Evolutionary conservation across 78 protist species (phyloP).

Genomic region (Dictyostelium capitatum): DNA sequence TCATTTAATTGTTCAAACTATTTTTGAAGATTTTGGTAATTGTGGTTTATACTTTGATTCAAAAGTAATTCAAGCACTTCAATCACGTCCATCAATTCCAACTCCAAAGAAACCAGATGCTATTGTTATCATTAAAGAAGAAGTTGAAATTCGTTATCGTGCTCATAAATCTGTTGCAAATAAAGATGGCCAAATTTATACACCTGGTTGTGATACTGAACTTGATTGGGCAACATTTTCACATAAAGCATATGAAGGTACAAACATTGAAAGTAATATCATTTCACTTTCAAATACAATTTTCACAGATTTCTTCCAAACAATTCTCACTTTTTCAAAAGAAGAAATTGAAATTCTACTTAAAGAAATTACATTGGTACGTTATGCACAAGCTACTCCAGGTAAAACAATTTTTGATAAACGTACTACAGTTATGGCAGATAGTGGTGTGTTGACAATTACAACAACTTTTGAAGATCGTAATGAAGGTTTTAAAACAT

Average conservation of each 20-base stretch:
- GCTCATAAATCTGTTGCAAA: slow-evolving; percentile 28
- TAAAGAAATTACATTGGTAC: slow-evolving; percentile 23
- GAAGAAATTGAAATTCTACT: slow-evolving; percentile 25
- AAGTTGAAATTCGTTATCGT: slow-evolving; percentile 26
- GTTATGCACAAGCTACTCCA: slow-evolving; percentile 16
- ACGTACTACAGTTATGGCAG: slow-evolving; percentile 17
- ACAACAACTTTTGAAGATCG: slow-evolving; percentile 47
- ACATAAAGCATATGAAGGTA: slow-evolving; percentile 38
- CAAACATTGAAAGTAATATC: slow-evolving; percentile 34
- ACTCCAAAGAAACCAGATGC: slow-evolving; percentile 68
- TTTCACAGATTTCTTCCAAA: slow-evolving; percentile 17
- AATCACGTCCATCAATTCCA: slow-evolving; percentile 63
- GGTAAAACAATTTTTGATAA: slow-evolving; percentile 80
- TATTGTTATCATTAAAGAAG: slow-evolving; percentile 26
- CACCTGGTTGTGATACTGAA: slow-evolving; percentile 28
- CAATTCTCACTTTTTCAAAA: neutral
- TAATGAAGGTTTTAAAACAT: slow-evolving; percentile 63
- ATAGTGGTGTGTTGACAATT: slow-evolving; percentile 25
- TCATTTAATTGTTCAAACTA: slow-evolving; percentile 72
- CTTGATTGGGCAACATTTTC: slow-evolving; percentile 34
- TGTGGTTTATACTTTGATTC: slow-evolving; percentile 62
- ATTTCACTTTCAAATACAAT: slow-evolving; percentile 5
- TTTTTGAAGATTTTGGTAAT: slow-evolving; percentile 73
- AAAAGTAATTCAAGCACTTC: slow-evolving; percentile 62
- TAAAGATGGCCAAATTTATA: slow-evolving; percentile 1